Evolutionary conservation across 805 yeast genomes (phyloP), one percentile per base, ranked within the genome.

Genomic region (Candida palmyrensis): DNA sequence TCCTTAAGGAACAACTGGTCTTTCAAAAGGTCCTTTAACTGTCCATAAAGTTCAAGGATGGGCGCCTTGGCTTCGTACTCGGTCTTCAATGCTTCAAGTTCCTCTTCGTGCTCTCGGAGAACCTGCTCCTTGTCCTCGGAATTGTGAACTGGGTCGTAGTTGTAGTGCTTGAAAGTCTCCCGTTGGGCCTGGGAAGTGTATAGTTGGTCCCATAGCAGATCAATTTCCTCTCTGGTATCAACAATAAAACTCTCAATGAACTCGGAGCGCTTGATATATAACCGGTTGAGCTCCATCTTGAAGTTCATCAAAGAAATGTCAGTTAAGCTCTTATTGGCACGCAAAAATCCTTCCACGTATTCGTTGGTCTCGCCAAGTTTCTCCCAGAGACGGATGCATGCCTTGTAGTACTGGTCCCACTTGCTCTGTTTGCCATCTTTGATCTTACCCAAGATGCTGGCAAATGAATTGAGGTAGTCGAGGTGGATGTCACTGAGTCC

Each of bases 231-330:
- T 52, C 90, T 68, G 2, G 82, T 66, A 29, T 77, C 82, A 5
- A 61, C 48, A 9, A 89, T 82, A 39, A 89, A 79, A 14, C 75
- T 74, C 32, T 82, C 79, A 14, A 89, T 75, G 42, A 73, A 73
- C 36, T 75, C 69, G 18, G 77, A 71, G 44, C 90, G 77, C 54
- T 77, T 74, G 18, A 63, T 57, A 29, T 72, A 68, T 18, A 89
- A 63, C 35, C 83, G 67, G 12, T 65, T 64, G 33, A 81, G 51
- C 44, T 87, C 88, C 18, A 43, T 41, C 33, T 73, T 68, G 39
- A 79, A 74, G 16, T 71, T 73, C 12, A 55, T 44, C n/a, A 85
- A 42, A 2, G 76, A 66, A 1, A 46, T 32, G 17, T 61, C 58
- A 2, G 77, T 72, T 15, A 84, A 54, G 5, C 69, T 62, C 12